Conservation (phyloP, 768 basidiomycete species). For the Auricularia sp. region DNA sequence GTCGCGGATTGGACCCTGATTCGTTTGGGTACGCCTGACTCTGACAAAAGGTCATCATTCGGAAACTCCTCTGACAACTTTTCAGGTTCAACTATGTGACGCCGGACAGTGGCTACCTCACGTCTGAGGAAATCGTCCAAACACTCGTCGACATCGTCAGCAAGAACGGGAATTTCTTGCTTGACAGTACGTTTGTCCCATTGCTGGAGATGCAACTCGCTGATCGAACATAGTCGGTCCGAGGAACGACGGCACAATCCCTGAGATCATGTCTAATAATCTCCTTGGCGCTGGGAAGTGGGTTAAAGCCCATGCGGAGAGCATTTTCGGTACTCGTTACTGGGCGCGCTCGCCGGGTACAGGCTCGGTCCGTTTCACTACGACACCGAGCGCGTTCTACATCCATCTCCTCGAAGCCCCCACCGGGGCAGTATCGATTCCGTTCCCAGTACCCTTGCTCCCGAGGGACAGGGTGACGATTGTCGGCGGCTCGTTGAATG, state of each 20-base stretch:
- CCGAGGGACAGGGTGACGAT: constrained; percentile 10
- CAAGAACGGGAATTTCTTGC: constrained; percentile 45
- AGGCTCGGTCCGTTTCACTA: constrained; percentile 20
- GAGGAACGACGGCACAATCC: neutral
- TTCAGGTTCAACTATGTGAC: constrained; percentile 29
- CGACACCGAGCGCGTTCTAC: constrained; percentile 18
- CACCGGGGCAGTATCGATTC: constrained; percentile 2
- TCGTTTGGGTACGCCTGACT: neutral
- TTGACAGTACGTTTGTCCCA: neutral
- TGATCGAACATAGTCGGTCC: neutral
- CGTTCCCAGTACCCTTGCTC: constrained; percentile 8
- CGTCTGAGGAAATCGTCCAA: constrained; percentile 27
- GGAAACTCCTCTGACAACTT: neutral
- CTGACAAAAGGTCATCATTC: neutral
- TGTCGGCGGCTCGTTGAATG: constrained; percentile 7
- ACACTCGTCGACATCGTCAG: constrained; percentile 47
- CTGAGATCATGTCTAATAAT: neutral
- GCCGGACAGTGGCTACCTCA: constrained; percentile 21
- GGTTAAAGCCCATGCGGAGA: neutral
- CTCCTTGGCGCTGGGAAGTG: neutral
- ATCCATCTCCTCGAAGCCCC: constrained; percentile 16
- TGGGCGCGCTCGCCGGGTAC: neutral
- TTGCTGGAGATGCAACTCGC: neutral
- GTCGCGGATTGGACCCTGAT: constrained; percentile 32
- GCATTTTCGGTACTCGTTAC: neutral